A percentile compares a stretch with the other conserved stretches of the same genome.
Evolutionary conservation across 345 rosid genomes (phyloP).

Genomic region (Salix udensis): DNA sequence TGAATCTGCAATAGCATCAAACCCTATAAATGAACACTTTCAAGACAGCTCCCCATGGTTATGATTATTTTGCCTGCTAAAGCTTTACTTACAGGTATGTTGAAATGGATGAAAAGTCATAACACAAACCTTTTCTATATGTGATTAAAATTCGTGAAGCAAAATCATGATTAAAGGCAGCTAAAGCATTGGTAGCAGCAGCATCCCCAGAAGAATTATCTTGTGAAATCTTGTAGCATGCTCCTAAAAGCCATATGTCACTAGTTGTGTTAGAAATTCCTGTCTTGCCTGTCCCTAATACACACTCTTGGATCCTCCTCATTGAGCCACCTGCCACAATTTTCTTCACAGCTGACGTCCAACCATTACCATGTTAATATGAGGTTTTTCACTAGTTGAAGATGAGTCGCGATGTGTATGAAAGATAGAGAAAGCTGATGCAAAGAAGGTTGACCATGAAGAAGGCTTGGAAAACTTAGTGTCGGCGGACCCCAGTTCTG

Average conservation of each 20-base stretch:
- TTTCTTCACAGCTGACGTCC: slow-evolving; percentile 69
- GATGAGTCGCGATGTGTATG: slow-evolving; percentile 44
- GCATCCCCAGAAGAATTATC: slow-evolving; percentile 23
- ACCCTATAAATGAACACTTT: slow-evolving; percentile 43
- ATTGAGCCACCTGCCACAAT: slow-evolving; percentile 63
- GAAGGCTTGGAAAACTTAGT: slow-evolving; percentile 41
- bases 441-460: slow-evolving; percentile 57
- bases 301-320: slow-evolving; percentile 83
- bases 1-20: slow-evolving; percentile 64
- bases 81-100: not conserved
- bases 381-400: slow-evolving; percentile 37
- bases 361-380: slow-evolving; percentile 38
- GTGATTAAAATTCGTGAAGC: slow-evolving; percentile 70
- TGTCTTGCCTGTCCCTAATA: slow-evolving; percentile 62
- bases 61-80: not conserved
- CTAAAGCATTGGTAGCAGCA: slow-evolving; percentile 38
- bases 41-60: not conserved
- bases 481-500: slow-evolving; percentile 45
- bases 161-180: slow-evolving; percentile 61
- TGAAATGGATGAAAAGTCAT: not conserved
- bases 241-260: slow-evolving; percentile 87
- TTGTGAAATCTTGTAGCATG: slow-evolving; percentile 33
- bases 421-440: slow-evolving; percentile 65
- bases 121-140: slow-evolving; percentile 76
- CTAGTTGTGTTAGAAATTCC: slow-evolving; percentile 58